Percentiles rank a stretch among this genome's conserved stretches.
phyloP scores from a whole-genome alignment of 306 rosid species.

The Lithocarpus polystachyus region DNA sequence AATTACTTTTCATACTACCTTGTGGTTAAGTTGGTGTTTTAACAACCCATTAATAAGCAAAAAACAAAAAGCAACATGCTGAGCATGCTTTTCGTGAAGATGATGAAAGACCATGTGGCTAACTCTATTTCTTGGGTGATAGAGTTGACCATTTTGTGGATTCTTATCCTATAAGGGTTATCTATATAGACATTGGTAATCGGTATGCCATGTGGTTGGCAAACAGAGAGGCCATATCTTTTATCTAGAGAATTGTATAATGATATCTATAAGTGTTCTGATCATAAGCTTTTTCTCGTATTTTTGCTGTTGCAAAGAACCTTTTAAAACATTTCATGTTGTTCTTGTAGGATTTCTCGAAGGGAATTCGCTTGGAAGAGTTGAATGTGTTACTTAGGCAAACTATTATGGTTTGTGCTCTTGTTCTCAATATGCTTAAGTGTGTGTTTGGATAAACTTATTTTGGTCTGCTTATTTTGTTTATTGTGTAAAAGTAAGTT shows the following conservation, averaged over 20 bases:
- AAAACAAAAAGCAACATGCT: conserved; percentile 10
- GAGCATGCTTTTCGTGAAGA: conserved; percentile 26
- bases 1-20: not conserved
- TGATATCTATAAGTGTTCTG: not conserved
- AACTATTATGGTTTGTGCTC: conserved; percentile 77
- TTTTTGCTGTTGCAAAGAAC: conserved; percentile 15
- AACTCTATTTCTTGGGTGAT: conserved; percentile 5
- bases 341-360: conserved; percentile 81
- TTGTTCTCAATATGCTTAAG: conserved; percentile 12
- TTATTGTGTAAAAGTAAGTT: too few species aligned
- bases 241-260: not conserved
- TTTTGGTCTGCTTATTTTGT: too few species aligned
- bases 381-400: conserved; percentile 87
- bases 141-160: not conserved
- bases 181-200: not conserved
- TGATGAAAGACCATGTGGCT: not conserved
- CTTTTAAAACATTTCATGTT: conserved; percentile 17
- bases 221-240: conserved; percentile 6
- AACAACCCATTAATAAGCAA: not conserved
- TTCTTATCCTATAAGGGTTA: too few species aligned
- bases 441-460: too few species aligned
- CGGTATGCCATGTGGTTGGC: conserved; percentile 9
- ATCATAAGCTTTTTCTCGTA: conserved; percentile 5
- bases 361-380: conserved; percentile 91
- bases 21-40: conserved; percentile 22